Conservation (phyloP, 495 filamentous ascomycete species). For the Neurospora pannonica region DNA sequence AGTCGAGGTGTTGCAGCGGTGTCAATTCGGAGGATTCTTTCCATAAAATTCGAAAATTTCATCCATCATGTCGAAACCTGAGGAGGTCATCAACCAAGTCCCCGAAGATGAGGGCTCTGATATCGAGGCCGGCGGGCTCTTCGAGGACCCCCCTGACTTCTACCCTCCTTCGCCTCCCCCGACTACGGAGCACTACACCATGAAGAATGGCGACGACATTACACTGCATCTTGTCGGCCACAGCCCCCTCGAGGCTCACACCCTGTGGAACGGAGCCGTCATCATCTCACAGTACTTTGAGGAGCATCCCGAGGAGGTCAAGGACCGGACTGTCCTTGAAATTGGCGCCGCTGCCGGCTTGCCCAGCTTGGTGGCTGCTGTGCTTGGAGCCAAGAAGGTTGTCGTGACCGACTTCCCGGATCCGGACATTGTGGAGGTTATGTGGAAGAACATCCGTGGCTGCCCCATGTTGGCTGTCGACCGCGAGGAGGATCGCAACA, state of each 20-base stretch:
- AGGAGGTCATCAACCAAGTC: neutral
- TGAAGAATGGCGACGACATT: slow-evolving; percentile 43
- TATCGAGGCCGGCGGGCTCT: slow-evolving; percentile 38
- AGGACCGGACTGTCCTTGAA: slow-evolving; percentile 63
- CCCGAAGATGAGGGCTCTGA: slow-evolving; percentile 2
- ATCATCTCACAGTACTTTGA: slow-evolving; percentile 71
- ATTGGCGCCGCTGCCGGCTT: slow-evolving; percentile 85
- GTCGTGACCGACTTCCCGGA: slow-evolving; percentile 90
- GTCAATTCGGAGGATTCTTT: neutral
- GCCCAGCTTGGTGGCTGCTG: slow-evolving; percentile 65
- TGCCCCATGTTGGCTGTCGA: slow-evolving; percentile 19
- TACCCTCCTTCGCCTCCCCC: slow-evolving; percentile 61
- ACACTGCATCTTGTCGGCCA: slow-evolving; percentile 77
- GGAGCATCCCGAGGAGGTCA: slow-evolving; percentile 47
- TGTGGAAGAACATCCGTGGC: slow-evolving; percentile 58
- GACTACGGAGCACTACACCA: slow-evolving; percentile 56
- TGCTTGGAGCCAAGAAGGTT: slow-evolving; percentile 56
- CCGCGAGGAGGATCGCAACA: slow-evolving; percentile 19
- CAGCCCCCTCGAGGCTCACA: slow-evolving; percentile 84
- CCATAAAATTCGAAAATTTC: neutral
- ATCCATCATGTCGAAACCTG: neutral
- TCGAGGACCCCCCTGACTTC: slow-evolving; percentile 70
- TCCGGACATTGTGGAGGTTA: slow-evolving; percentile 63
- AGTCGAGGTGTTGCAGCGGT: neutral
- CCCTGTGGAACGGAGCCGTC: slow-evolving; percentile 82